Evolutionary conservation across 176 grass and related monocot species (phyloP).

Genomic region (Melocanna baccifera): DNA sequence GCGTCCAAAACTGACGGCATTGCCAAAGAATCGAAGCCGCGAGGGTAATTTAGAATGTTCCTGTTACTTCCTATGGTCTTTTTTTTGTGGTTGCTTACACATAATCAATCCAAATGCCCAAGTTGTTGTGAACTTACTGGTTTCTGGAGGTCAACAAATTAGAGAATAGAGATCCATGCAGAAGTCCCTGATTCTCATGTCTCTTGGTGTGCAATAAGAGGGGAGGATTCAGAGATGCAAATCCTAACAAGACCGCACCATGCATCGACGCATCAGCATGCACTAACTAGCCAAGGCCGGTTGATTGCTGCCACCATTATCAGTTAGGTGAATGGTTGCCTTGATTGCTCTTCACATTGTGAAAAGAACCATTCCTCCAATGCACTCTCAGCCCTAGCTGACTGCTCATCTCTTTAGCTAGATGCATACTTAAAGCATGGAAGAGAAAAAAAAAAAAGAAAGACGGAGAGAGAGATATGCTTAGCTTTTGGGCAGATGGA

Average conservation of each 20-base stretch:
- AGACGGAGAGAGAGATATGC: not conserved
- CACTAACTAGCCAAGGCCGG: constrained; percentile 32
- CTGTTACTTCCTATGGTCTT: not conserved
- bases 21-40: constrained; percentile 27
- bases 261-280: constrained; percentile 38
- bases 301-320: constrained; percentile 21
- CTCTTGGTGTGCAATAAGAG: not conserved
- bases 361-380: constrained; percentile 13
- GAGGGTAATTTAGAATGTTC: not conserved
- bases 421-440: constrained; percentile 13
- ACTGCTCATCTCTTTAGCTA: not conserved
- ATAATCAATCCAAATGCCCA: not conserved
- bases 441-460: not conserved
- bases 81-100: constrained; percentile 17
- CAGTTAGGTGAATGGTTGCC: constrained; percentile 5
- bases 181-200: constrained; percentile 21
- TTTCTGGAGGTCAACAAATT: constrained; percentile 30
- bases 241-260: constrained; percentile 54
- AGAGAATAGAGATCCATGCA: not conserved
- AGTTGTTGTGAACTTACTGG: not conserved
- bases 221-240: constrained; percentile 22
- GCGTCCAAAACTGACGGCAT: not conserved
- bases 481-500: constrained; percentile 27
- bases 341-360: not conserved
- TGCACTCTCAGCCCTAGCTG: not conserved